Conservation (phyloP, 495 filamentous ascomycete species). For the Penicillium paradoxum region DNA sequence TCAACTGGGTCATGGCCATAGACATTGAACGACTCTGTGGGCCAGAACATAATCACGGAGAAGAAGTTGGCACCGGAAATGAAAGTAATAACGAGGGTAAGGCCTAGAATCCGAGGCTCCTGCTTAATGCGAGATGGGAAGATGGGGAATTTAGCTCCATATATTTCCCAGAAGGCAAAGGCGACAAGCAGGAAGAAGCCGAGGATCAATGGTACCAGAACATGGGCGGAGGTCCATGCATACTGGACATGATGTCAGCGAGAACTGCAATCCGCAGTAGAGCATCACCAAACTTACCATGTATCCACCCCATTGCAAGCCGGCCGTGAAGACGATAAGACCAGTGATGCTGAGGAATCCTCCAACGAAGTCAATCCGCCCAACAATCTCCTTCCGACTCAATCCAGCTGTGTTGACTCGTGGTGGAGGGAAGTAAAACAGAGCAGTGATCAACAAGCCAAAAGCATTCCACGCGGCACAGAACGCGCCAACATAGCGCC, state of each 20-base stretch:
- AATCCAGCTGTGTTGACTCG: conserved; percentile 51
- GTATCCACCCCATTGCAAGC: conserved; percentile 65
- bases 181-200: conserved; percentile 49
- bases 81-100: conserved; percentile 68
- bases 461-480: conserved; percentile 57
- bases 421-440: conserved; percentile 65
- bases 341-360: conserved; percentile 62
- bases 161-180: conserved; percentile 58
- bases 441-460: conserved; percentile 53
- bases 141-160: conserved; percentile 60
- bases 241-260: conserved; percentile 39
- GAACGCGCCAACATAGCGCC: conserved; percentile 62
- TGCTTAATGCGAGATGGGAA: conserved; percentile 59
- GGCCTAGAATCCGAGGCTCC: conserved; percentile 55
- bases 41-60: conserved; percentile 69
- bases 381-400: conserved; percentile 46
- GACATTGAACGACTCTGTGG: conserved; percentile 68
- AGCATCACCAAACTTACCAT: conserved; percentile 34
- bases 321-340: conserved; percentile 61
- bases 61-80: conserved; percentile 74
- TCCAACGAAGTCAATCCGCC: conserved; percentile 60
- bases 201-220: conserved; percentile 55
- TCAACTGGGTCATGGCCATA: conserved; percentile 64
- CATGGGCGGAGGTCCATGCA: conserved; percentile 52
- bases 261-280: background rate